phyloP scores from a whole-genome alignment of 2,329 filamentous ascomycete species.

The Pseudomassariella vexata region DNA sequence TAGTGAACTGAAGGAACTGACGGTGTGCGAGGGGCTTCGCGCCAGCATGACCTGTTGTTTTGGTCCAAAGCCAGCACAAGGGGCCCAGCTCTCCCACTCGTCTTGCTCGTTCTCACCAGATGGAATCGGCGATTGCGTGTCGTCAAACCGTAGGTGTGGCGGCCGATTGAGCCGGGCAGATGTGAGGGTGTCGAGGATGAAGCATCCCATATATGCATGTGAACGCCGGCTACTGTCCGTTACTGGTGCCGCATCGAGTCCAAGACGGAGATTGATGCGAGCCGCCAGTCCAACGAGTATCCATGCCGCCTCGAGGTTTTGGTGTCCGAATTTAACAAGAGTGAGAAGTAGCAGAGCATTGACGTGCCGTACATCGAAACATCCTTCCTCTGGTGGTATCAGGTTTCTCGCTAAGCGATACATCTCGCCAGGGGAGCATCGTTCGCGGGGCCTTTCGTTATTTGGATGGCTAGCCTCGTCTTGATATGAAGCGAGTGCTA shows the following conservation, averaged over 20 bases:
- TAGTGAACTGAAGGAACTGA: conserved; percentile 15
- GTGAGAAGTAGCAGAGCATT: conserved; percentile 54
- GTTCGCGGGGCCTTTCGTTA: conserved; percentile 11
- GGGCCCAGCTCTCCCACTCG: conserved; percentile 69
- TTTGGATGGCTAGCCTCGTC: conserved; percentile 24
- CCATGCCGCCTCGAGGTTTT: conserved; percentile 55
- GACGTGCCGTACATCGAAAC: conserved; percentile 44
- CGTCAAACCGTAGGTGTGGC: conserved; percentile 41
- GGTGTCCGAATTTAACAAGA: conserved; percentile 56
- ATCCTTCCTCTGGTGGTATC: conserved; percentile 42
- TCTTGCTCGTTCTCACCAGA: conserved; percentile 61
- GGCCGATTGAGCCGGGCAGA: conserved; percentile 43
- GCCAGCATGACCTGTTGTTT: conserved; percentile 5
- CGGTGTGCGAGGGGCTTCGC: conserved; percentile 16
- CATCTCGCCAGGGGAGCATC: conserved; percentile 31
- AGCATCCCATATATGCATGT: conserved; percentile 49
- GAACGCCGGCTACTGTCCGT: conserved; percentile 14
- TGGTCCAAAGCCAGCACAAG: conserved; percentile 34
- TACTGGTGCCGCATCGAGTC: conserved; percentile 26
- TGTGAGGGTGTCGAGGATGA: conserved; percentile 55
- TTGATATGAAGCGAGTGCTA: conserved; percentile 53
- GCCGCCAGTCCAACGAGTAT: conserved; percentile 59
- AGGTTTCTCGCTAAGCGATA: conserved; percentile 44
- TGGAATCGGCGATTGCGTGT: conserved; percentile 37
- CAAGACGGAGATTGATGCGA: conserved; percentile 40